Conservation (phyloP, 2,329 filamentous ascomycete genomes). For the Teratosphaeria viscida region DNA sequence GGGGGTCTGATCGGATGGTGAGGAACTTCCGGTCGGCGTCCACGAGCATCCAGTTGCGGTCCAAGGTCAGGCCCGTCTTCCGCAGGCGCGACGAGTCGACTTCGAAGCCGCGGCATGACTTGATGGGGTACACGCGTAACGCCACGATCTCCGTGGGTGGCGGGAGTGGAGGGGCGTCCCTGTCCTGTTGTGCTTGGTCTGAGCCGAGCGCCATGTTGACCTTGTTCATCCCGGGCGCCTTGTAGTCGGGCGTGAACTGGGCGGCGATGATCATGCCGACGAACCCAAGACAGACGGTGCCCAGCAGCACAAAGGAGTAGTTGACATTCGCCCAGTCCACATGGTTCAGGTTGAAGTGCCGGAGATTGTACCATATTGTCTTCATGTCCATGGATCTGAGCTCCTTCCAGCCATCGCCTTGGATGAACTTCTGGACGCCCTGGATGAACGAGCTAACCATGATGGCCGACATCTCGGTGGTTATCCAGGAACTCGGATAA, state of each 20-base stretch:
- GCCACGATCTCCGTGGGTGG: conserved; percentile 34
- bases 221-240: conserved; percentile 10
- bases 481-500: neutral
- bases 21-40: conserved; percentile 44
- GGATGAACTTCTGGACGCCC: neutral
- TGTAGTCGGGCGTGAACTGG: conserved; percentile 10
- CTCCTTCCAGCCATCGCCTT: neutral
- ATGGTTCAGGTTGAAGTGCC: conserved; percentile 3
- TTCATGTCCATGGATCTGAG: neutral
- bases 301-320: conserved; percentile 14
- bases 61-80: conserved; percentile 49
- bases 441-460: neutral
- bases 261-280: conserved; percentile 16
- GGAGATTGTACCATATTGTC: neutral
- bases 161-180: conserved; percentile 21
- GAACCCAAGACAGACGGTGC: conserved; percentile 15
- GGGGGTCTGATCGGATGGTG: conserved; percentile 50
- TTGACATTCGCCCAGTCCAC: conserved; percentile 4
- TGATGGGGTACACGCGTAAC: conserved; percentile 53
- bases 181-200: conserved; percentile 11
- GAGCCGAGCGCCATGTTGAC: conserved; percentile 13
- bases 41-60: conserved; percentile 58
- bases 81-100: conserved; percentile 42
- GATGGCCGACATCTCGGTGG: neutral
- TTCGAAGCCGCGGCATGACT: conserved; percentile 54